phyloP scores from a whole-genome alignment of 2,329 filamentous ascomycete genomes.

The Cladosporium colombiae region DNA sequence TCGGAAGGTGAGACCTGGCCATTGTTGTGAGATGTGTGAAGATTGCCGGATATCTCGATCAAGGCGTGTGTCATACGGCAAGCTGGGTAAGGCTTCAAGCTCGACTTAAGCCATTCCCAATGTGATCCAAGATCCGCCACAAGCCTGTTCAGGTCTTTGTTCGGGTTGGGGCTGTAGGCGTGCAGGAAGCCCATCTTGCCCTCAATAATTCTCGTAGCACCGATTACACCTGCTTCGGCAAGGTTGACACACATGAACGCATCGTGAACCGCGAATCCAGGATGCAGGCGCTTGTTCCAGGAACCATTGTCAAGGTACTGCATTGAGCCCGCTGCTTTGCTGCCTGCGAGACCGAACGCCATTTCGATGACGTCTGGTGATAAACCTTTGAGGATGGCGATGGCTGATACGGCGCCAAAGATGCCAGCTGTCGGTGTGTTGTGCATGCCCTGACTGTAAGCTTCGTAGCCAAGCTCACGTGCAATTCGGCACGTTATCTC shows the following conservation, averaged over 20 bases:
- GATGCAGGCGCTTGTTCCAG: constrained; percentile 44
- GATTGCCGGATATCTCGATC: constrained; percentile 34
- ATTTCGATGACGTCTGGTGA: constrained; percentile 31
- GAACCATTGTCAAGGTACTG: constrained; percentile 43
- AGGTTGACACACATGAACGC: constrained; percentile 40
- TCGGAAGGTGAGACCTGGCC: constrained; percentile 20
- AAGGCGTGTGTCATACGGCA: constrained; percentile 38
- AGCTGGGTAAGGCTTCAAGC: constrained; percentile 35
- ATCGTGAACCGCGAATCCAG: constrained; percentile 43
- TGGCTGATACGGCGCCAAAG: constrained; percentile 40
- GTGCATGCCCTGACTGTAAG: constrained; percentile 43
- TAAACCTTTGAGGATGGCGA: constrained; percentile 35
- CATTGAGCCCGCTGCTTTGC: constrained; percentile 42
- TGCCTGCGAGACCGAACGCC: constrained; percentile 42
- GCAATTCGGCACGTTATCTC: constrained; percentile 39
- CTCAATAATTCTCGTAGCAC: constrained; percentile 32
- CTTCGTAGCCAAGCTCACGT: constrained; percentile 37
- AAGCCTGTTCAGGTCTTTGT: constrained; percentile 29
- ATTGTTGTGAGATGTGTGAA: constrained; percentile 18
- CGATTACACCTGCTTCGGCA: constrained; percentile 39
- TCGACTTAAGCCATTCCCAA: constrained; percentile 32
- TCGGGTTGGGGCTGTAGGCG: constrained; percentile 32
- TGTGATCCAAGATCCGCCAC: constrained; percentile 27
- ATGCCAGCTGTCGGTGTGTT: constrained; percentile 42
- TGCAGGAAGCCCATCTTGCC: constrained; percentile 35